Evolutionary conservation across 1,284 basidiomycete species (phyloP).

Genomic region (Trichosporon sp.): DNA sequence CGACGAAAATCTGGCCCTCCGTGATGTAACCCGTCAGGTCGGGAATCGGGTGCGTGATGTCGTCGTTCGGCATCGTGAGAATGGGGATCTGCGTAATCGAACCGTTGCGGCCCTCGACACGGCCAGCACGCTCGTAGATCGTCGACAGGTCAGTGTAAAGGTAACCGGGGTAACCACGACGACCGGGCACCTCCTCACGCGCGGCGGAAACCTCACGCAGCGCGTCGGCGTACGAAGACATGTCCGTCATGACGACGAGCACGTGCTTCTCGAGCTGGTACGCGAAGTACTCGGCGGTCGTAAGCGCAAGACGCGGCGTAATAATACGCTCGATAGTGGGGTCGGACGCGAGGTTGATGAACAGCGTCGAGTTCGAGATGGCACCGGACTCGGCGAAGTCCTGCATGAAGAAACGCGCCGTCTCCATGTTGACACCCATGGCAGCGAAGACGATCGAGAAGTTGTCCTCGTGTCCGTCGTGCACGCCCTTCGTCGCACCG

Average conservation of each 20-base stretch:
- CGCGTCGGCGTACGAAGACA: constrained; percentile 54
- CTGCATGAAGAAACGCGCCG: constrained; percentile 98
- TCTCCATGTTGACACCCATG: constrained; percentile 99
- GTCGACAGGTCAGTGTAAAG: constrained; percentile 93
- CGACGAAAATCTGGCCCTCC: constrained; percentile 97
- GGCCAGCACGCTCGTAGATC: constrained; percentile 98
- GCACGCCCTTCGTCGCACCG: constrained; percentile 77
- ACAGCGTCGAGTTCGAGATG: constrained; percentile 95
- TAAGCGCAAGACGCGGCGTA: constrained; percentile 94
- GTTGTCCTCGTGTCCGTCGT: constrained; percentile 99
- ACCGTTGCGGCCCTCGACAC: constrained; percentile 94
- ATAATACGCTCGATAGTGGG: constrained; percentile 99
- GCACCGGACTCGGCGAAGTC: constrained; percentile 99
- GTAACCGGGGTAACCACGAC: constrained; percentile 90
- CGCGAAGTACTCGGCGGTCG: constrained; percentile 98
- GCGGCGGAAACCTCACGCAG: constrained; percentile 74
- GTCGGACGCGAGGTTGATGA: constrained; percentile 98
- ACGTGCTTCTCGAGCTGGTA: constrained; percentile 99
- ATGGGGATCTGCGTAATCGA: constrained; percentile 99
- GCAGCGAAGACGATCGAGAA: constrained; percentile 99
- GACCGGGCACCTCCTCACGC: constrained; percentile 97
- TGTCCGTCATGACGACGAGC: constrained; percentile 96
- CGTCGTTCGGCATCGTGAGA: constrained; percentile 99
- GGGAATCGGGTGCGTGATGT: constrained; percentile 99
- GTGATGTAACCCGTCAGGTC: constrained; percentile 99